Base-by-base conservation (phyloP, 2,329 filamentous ascomycete species). In the Beauveria sp. region DNA sequence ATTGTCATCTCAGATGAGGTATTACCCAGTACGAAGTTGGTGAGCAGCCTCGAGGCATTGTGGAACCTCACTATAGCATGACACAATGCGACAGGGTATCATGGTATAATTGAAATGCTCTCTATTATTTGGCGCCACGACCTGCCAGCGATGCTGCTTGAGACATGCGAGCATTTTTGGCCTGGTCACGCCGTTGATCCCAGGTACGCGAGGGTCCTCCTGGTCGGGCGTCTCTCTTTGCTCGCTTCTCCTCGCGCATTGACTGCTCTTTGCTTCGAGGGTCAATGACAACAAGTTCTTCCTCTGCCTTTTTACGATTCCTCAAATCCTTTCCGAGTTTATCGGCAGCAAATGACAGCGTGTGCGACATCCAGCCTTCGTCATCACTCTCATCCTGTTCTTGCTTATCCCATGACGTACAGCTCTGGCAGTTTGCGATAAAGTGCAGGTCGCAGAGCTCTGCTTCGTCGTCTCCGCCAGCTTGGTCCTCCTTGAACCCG, bases 341-440 rank as follows among this genome's bases (percentile, higher is more conserved):
- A 68, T 97, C 94, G 64, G 92, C 94, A 43, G 88, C 89, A 72
- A 97, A 97, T 51, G 84, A 90, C 41, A 99, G 79, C 10, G 85
- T 81, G 72, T 97, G 93, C 4, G 84, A 85, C 85, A 97, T 90
- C 92, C 93, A 97, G 8, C 86, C 87, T 54, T 83, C 80, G 54
- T 85, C 85, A 62, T 84, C 83, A 66, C 80, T 82, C 3, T 87
- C 84, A 24, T 81, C 78, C 14, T 79, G 78, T 3, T 80, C 84
- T 46, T 79, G 80, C 67, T 86, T 82, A 69, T 96, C 89, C 91
- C 92, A 96, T 0, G 88, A 84, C 62, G 84, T 86, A 73, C 94
- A 97, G 50, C 91, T 96, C 71, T 96, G 91, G 73, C 94, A 99
- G 68, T 96, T 90, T 54, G 89, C 90, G 64, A 99, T 96, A 73